A percentile compares a stretch with the other conserved stretches of the same genome.
phyloP scores from a whole-genome alignment of 805 yeast genomes.

The Candida tammaniensis region DNA sequence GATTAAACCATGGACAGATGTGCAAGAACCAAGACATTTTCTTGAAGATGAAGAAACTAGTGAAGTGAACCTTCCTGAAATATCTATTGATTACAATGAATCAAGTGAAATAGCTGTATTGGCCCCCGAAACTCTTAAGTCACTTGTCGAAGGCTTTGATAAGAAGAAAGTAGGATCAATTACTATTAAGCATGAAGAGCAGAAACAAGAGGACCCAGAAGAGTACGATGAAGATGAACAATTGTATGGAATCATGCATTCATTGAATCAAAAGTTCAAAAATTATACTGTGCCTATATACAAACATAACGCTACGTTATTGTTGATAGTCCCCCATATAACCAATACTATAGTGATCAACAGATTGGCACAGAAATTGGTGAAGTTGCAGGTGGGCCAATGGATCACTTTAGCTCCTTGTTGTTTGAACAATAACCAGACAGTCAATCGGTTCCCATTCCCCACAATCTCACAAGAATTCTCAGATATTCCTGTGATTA shows the following conservation, averaged over 20 bases:
- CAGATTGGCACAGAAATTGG: conserved; percentile 23
- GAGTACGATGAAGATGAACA: conserved; percentile 53
- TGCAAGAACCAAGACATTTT: conserved; percentile 49
- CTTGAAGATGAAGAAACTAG: conserved; percentile 42
- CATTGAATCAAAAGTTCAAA: conserved; percentile 21
- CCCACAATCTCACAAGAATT: conserved; percentile 1
- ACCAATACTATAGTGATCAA: conserved; percentile 34
- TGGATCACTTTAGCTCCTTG: conserved; percentile 40
- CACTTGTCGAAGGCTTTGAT: conserved; percentile 17
- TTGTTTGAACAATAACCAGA: conserved; percentile 26
- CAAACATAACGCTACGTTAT: conserved; percentile 10
- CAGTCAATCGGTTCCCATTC: conserved; percentile 21
- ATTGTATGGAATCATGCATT: conserved; percentile 37
- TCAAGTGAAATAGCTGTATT: conserved; percentile 23
- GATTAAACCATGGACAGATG: conserved; percentile 49
- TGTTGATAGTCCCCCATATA: conserved; percentile 32
- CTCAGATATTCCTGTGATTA: conserved; percentile 25
- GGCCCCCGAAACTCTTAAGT: conserved; percentile 25
- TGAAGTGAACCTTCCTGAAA: conserved; percentile 25
- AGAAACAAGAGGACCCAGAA: conserved; percentile 17
- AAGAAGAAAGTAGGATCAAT: conserved; percentile 6
- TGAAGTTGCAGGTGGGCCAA: conserved; percentile 10
- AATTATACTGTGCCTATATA: conserved; percentile 22
- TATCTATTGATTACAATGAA: conserved; percentile 17
- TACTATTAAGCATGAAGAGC: conserved; percentile 1